Conservation (phyloP, 2,329 filamentous ascomycete genomes). For the Chrysoporthe cubensis region DNA sequence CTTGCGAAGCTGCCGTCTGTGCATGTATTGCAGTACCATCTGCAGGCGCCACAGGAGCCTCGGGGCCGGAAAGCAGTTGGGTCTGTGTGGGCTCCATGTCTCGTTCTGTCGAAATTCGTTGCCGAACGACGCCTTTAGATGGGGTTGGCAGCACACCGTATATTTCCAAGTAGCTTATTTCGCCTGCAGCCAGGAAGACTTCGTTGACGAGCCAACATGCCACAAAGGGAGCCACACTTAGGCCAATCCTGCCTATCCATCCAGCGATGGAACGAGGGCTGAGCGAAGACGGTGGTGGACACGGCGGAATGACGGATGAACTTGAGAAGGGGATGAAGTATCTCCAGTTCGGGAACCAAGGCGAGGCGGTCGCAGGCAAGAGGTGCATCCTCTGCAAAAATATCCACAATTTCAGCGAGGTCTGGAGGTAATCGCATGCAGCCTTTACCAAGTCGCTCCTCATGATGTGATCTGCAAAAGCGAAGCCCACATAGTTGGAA, state of each 20-base stretch:
- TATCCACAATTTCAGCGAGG: conserved; percentile 57
- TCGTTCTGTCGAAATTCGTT: conserved; percentile 6
- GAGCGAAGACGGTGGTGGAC: conserved; percentile 46
- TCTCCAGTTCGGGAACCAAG: conserved; percentile 47
- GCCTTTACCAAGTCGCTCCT: conserved; percentile 18
- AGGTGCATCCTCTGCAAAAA: conserved; percentile 57
- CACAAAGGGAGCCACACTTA: conserved; percentile 52
- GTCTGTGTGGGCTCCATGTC: conserved; percentile 5
- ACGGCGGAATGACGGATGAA: conserved; percentile 54
- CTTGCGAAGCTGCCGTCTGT: conserved; percentile 7
- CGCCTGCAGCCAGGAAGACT: conserved; percentile 27
- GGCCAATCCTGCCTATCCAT: conserved; percentile 48
- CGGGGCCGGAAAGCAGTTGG: conserved; percentile 9
- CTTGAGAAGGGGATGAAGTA: conserved; percentile 61
- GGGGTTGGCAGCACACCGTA: conserved; percentile 22
- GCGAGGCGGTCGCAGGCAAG: conserved; percentile 42
- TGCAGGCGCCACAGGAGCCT: neutral
- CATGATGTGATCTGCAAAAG: conserved; percentile 13
- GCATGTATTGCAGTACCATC: neutral
- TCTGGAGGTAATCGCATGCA: conserved; percentile 42
- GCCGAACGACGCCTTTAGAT: conserved; percentile 12
- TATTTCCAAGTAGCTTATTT: conserved; percentile 26
- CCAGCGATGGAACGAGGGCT: conserved; percentile 42
- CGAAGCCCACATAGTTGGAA: conserved; percentile 34
- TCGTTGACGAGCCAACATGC: conserved; percentile 45